Percentiles rank a stretch among this genome's conserved stretches.
Conservation (phyloP, 768 basidiomycete genomes). For the Phaeotremella skinneri region DNA sequence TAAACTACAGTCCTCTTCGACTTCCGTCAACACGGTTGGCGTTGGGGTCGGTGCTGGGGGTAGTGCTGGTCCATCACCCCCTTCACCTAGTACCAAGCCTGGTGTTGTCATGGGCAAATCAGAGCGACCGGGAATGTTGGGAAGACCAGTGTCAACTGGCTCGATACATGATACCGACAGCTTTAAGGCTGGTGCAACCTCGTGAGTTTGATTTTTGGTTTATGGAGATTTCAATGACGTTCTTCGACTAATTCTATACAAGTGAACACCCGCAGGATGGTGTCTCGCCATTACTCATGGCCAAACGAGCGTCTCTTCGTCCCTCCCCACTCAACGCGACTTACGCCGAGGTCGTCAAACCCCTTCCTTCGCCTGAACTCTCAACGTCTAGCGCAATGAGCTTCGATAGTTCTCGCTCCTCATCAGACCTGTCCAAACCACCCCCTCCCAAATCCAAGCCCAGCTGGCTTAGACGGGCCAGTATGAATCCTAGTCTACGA, state of each 20-base stretch:
- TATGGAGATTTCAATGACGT: no score
- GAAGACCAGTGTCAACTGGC: conserved; percentile 7
- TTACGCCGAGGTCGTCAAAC: conserved; percentile 39
- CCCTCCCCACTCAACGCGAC: conserved; percentile 38
- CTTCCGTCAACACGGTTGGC: conserved; percentile 9
- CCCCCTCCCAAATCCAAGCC: conserved; percentile 38
- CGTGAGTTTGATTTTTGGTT: no score
- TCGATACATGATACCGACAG: background rate
- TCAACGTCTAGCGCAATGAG: conserved; percentile 8
- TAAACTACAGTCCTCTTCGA: background rate
- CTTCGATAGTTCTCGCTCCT: conserved; percentile 22
- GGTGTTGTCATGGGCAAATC: conserved; percentile 18
- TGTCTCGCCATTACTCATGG: conserved; percentile 25
- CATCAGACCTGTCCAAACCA: conserved; percentile 16
- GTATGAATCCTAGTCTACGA: conserved; percentile 27
- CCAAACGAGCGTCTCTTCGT: conserved; percentile 40
- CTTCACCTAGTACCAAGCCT: conserved; percentile 29
- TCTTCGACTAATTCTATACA: background rate
- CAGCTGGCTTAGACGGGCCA: conserved; percentile 40
- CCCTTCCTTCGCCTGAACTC: conserved; percentile 13
- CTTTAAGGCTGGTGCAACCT: background rate
- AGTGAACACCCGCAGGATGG: conserved; percentile 17
- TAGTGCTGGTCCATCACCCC: conserved; percentile 16
- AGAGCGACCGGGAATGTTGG: conserved; percentile 13
- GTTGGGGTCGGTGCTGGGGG: background rate